Conservation (phyloP, 306 rosid species). For the Crotalaria pallida region DNA sequence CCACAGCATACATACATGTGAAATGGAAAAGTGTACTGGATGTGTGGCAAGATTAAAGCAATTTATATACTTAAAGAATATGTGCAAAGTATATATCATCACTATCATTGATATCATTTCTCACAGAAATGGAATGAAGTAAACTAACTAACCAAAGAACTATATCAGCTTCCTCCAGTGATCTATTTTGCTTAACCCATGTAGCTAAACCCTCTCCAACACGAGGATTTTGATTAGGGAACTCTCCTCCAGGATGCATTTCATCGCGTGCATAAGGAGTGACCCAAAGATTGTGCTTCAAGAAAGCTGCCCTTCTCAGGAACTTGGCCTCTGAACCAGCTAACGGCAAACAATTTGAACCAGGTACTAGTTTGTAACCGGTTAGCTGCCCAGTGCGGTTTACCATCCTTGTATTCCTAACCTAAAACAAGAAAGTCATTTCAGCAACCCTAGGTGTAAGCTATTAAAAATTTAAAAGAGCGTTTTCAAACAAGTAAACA, state of each 20-base stretch:
- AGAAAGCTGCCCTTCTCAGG: conserved; percentile 64
- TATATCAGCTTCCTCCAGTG: conserved; percentile 73
- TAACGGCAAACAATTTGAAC: conserved; percentile 67
- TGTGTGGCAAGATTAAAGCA: background rate
- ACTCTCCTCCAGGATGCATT: conserved; percentile 78
- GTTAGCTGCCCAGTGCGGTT: conserved; percentile 72
- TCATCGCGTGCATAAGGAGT: conserved; percentile 56
- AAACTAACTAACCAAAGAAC: conserved; percentile 75
- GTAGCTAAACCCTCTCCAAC: conserved; percentile 77
- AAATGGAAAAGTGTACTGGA: background rate
- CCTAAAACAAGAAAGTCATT: conserved; percentile 32
- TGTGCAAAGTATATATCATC: background rate
- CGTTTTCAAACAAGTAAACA: conserved; percentile 11
- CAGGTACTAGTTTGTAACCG: conserved; percentile 65
- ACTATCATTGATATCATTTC: background rate
- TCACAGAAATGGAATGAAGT: background rate
- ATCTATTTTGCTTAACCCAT: conserved; percentile 68
- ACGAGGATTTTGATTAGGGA: conserved; percentile 79
- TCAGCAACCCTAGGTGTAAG: background rate
- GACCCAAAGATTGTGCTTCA: conserved; percentile 84
- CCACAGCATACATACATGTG: background rate
- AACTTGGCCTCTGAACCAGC: conserved; percentile 74
- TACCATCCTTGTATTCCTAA: conserved; percentile 64
- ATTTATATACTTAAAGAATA: background rate
- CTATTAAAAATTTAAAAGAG: background rate